Percentiles rank a stretch among this genome's conserved stretches.
Conservation (phyloP, 2,329 filamentous ascomycete genomes). For the Dothistroma septosporum region DNA sequence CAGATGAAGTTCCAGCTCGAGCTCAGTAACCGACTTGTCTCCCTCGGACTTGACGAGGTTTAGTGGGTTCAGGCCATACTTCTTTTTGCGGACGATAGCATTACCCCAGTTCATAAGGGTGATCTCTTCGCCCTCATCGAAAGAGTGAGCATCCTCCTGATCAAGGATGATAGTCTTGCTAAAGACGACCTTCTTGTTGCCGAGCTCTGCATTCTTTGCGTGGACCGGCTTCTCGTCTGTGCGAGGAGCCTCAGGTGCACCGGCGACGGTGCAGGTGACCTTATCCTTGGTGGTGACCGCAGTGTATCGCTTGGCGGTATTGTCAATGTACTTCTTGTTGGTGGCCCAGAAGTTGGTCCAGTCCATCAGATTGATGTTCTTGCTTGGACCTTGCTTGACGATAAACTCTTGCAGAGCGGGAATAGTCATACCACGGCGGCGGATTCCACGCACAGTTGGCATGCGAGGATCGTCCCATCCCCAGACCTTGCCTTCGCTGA, state of each 20-base stretch:
- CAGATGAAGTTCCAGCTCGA: conserved; percentile 84
- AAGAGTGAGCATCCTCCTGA: conserved; percentile 77
- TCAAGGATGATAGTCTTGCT: conserved; percentile 74
- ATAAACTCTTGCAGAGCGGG: conserved; percentile 78
- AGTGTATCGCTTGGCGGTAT: conserved; percentile 46
- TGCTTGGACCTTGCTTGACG: conserved; percentile 75
- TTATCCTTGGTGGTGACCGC: conserved; percentile 63
- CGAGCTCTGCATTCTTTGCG: conserved; percentile 80
- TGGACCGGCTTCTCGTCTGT: conserved; percentile 79
- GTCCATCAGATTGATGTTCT: conserved; percentile 79
- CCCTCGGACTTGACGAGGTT: conserved; percentile 47
- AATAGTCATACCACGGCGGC: conserved; percentile 73
- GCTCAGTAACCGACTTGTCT: conserved; percentile 57
- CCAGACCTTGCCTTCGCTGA: conserved; percentile 70
- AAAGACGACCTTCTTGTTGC: conserved; percentile 79
- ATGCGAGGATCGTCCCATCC: conserved; percentile 86
- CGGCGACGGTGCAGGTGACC: conserved; percentile 46
- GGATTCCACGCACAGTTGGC: conserved; percentile 77
- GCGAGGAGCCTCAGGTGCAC: conserved; percentile 41
- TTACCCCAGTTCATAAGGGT: conserved; percentile 98
- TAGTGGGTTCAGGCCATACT: conserved; percentile 47
- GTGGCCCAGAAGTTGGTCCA: conserved; percentile 63
- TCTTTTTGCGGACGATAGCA: conserved; percentile 63
- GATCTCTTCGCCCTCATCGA: conserved; percentile 83
- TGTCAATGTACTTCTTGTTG: conserved; percentile 53